Evolutionary conservation across 305 asterid genomes (phyloP), one percentile per base, ranked within the genome.

Genomic region (Fraxinus ornus): DNA sequence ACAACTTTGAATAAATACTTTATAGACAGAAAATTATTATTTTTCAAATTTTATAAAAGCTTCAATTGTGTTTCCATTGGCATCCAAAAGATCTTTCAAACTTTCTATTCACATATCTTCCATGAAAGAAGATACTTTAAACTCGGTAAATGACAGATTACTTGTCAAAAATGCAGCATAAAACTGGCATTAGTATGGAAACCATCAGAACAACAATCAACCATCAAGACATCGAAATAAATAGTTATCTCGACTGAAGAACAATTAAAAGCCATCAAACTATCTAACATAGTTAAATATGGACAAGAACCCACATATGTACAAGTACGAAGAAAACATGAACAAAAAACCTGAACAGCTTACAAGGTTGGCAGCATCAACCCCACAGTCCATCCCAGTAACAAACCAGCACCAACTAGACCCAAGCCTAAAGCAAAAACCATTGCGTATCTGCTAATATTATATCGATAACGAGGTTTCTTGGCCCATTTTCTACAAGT

Each of bases 361-460:
- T 13, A 71, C 41, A 30, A 91, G 36, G 90, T 87, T 3, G 94
- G 93, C 26, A 91, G 89, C 92, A 94, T 82, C 94, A 98, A 96
- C 37, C 98, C 97, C 0, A 90, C 83, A 1, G 95, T 89, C 95
- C 97, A 93, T 47, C 97, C 98, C 74, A 96, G 90, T 7, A 96
- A 86, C 76, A 96, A 89, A 32, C 99, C 99, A 10, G 97, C 99
- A 47, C 99, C 93, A 80, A 91, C 94, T 60, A 96, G 93, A 77
- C 98, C 93, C 93, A 95, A 85, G 52, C 98, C 98, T 73, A 94
- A 71, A 10, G 97, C 98, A 70, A 93, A 88, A 60, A 86, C 89
- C 26, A 91, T 83, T 1, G 96, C 93, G 39, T 86, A 93, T 79
- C 77, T 90, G 57, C 93, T 85, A 1, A 85, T 83, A 73, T 90